Evolutionary conservation across 768 basidiomycete species (phyloP).

Genomic region (Lentinula sp.): DNA sequence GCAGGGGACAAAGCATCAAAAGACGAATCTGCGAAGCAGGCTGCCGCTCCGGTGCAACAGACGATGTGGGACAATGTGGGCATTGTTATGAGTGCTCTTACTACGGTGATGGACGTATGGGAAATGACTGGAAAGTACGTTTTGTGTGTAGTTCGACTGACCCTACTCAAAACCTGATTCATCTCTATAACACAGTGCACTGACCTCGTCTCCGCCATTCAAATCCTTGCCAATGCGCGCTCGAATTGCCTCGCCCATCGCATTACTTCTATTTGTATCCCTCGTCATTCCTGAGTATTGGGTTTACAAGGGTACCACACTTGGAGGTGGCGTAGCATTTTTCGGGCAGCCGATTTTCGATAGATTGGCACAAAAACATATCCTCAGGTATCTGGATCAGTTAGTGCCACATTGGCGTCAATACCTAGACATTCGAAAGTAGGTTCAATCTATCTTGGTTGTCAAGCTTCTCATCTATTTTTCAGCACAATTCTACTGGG

Average conservation of each 20-base stretch:
- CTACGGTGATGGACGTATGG: not conserved
- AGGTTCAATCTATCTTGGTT: slow-evolving; percentile 5
- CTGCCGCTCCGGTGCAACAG: not conserved
- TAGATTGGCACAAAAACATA: slow-evolving; percentile 4
- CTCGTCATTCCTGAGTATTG: slow-evolving; percentile 21
- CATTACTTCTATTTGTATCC: slow-evolving; percentile 21
- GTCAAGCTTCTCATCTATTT: not conserved
- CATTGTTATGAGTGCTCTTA: not conserved
- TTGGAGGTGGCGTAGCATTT: slow-evolving; percentile 27
- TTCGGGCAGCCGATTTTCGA: slow-evolving; percentile 34
- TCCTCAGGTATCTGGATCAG: slow-evolving; percentile 21
- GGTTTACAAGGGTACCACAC: slow-evolving; percentile 21
- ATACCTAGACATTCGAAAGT: slow-evolving; percentile 30
- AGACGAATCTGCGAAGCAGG: not conserved
- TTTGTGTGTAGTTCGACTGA: not conserved
- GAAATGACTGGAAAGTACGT: slow-evolving; percentile 1
- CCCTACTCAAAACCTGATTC: not conserved
- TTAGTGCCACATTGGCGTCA: slow-evolving; percentile 29
- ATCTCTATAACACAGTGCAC: slow-evolving; percentile 17
- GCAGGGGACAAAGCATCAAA: not conserved
- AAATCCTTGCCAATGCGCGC: slow-evolving; percentile 17
- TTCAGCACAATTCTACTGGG: slow-evolving; percentile 28
- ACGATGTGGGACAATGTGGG: not conserved
- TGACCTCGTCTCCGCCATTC: slow-evolving; percentile 32
- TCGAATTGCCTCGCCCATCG: slow-evolving; percentile 22